Conservation (phyloP, 208 protist species). For the Trypanosoma lewisi region DNA sequence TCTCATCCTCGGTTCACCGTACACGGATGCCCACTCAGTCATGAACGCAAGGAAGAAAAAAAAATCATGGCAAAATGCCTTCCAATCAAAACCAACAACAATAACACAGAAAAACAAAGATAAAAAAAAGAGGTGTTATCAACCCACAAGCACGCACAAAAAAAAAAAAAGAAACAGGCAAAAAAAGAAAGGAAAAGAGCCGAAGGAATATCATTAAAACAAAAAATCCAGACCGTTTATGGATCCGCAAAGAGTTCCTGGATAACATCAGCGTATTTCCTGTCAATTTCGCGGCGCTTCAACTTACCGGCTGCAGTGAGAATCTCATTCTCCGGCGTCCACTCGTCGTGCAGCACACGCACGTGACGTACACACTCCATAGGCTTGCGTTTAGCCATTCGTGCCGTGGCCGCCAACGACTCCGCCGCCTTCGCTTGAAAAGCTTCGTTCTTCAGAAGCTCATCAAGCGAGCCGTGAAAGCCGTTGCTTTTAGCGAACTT, state of each 20-base stretch:
- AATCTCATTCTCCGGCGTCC: slow-evolving; percentile 83
- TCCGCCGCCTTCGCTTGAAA: slow-evolving; percentile 40
- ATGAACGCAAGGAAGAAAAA: too few species aligned
- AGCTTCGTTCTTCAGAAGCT: slow-evolving; percentile 25
- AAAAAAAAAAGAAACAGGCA: background rate
- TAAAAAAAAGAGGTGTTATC: too few species aligned
- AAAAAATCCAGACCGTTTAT: background rate
- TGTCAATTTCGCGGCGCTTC: slow-evolving; percentile 57
- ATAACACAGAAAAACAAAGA: too few species aligned
- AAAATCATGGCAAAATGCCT: background rate
- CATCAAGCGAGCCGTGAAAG: too few species aligned
- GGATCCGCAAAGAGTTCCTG: slow-evolving; percentile 42
- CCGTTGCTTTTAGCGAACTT: background rate
- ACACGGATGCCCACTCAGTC: too few species aligned
- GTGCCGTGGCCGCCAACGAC: slow-evolving; percentile 37
- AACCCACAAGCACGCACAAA: background rate
- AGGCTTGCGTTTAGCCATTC: slow-evolving; percentile 48
- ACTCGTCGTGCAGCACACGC: slow-evolving; percentile 67
- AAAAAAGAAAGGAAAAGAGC: too few species aligned
- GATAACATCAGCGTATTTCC: slow-evolving; percentile 64
- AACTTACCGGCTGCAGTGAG: slow-evolving; percentile 82
- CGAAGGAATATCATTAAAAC: too few species aligned
- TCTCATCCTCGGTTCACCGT: too few species aligned
- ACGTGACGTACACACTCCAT: slow-evolving; percentile 67
- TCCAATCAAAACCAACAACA: background rate